Percentiles rank a stretch among this genome's conserved stretches.
phyloP scores from a whole-genome alignment of 306 rosid species.

The Ceratonia siliqua region DNA sequence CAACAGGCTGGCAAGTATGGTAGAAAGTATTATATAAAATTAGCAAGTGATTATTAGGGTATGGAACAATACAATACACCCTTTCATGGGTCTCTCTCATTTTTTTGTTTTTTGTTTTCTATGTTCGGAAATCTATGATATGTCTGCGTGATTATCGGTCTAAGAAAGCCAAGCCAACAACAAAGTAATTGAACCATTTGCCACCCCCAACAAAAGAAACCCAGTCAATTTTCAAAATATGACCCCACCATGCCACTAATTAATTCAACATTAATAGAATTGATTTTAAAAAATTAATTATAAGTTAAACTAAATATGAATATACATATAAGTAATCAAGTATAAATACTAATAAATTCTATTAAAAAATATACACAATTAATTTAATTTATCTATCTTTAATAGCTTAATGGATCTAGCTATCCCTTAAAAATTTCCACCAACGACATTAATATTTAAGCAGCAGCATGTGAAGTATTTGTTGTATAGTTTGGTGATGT shows the following conservation, averaged over 20 bases:
- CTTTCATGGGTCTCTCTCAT: background rate
- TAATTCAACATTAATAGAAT: conserved; percentile 17
- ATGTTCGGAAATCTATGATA: background rate
- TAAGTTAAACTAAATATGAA: too few species aligned
- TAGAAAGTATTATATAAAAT: background rate
- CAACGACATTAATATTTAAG: too few species aligned
- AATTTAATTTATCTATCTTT: too few species aligned
- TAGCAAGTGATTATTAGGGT: background rate
- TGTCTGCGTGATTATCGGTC: conserved; percentile 36
- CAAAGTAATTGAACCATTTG: background rate
- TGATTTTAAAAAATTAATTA: too few species aligned
- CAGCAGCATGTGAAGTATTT: too few species aligned
- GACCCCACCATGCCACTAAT: conserved; percentile 22
- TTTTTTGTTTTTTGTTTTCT: background rate
- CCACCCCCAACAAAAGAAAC: background rate
- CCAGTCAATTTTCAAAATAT: background rate
- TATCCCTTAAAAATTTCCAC: too few species aligned
- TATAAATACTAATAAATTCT: too few species aligned
- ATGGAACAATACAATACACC: background rate
- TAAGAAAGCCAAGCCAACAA: conserved; percentile 2
- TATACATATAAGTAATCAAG: too few species aligned
- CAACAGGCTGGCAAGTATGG: background rate
- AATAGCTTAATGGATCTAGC: too few species aligned
- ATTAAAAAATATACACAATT: too few species aligned
- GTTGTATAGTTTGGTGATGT: too few species aligned